These are phyloP conservation scores for Canariomyces notabilis DNA, from an alignment of 2,329 filamentous ascomycete species.

Conservation along the genomic window DNA sequence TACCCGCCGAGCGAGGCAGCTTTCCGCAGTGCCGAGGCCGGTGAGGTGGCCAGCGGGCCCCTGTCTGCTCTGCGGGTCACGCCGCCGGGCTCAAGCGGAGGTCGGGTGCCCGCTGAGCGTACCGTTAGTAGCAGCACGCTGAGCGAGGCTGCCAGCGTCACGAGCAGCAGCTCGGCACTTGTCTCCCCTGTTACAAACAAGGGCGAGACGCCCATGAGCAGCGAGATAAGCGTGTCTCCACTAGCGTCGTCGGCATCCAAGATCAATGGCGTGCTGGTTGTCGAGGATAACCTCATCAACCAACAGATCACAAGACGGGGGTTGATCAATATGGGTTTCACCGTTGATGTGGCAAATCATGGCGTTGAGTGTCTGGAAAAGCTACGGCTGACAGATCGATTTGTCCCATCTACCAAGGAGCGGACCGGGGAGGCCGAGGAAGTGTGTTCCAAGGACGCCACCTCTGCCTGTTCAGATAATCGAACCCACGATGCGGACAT, in stretches of 20 bases:
- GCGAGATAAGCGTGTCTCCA: constrained; percentile 9
- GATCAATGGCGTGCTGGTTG: constrained; percentile 46
- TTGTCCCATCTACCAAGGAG: not conserved
- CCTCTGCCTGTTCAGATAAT: too few species aligned
- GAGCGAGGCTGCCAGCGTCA: constrained; percentile 4
- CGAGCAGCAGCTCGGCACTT: not conserved
- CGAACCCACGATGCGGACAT: too few species aligned
- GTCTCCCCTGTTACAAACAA: not conserved
- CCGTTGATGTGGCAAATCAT: constrained; percentile 51
- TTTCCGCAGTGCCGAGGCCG: constrained; percentile 37
- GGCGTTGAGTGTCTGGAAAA: constrained; percentile 51
- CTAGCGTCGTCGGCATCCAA: constrained; percentile 8
- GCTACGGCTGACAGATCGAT: constrained; percentile 32
- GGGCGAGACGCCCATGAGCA: constrained; percentile 17
- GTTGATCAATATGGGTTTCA: constrained; percentile 45
- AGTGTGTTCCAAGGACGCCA: constrained; percentile 1
- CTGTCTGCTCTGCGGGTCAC: constrained; percentile 15
- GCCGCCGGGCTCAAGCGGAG: constrained; percentile 8
- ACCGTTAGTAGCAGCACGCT: constrained; percentile 15
- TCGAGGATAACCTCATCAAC: constrained; percentile 59
- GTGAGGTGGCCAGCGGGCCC: constrained; percentile 31
- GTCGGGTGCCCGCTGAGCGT: constrained; percentile 14
- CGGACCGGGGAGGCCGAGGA: constrained; percentile 6
- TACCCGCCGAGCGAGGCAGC: constrained; percentile 38
- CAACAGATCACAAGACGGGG: constrained; percentile 51